Conservation (phyloP, 2,329 filamentous ascomycete species). For the Plectosphaerella plurivora region DNA sequence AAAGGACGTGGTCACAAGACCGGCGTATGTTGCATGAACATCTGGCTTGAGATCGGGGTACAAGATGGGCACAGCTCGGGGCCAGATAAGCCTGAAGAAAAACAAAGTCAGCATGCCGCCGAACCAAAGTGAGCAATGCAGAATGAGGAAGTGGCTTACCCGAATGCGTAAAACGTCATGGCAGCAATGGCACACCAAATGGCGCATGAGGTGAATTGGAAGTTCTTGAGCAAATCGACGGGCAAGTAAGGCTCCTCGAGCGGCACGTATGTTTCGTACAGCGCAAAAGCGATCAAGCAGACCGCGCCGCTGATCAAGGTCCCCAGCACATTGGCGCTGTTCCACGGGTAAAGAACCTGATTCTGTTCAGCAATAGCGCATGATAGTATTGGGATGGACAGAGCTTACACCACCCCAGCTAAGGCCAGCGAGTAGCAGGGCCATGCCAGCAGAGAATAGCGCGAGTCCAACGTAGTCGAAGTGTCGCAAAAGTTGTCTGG, state of each 20-base stretch:
- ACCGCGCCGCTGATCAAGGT: conserved; percentile 21
- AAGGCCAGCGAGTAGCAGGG: conserved; percentile 24
- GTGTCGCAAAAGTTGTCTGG: conserved; percentile 17
- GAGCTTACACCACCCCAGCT: conserved; percentile 20
- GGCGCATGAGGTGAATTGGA: conserved; percentile 8
- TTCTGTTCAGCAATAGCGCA: neutral
- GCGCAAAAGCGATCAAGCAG: conserved; percentile 16
- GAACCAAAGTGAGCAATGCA: neutral
- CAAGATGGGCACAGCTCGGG: conserved; percentile 24
- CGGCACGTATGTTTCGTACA: conserved; percentile 19
- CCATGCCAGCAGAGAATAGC: conserved; percentile 22
- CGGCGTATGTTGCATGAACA: neutral
- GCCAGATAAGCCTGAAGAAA: conserved; percentile 25
- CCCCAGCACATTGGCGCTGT: conserved; percentile 21
- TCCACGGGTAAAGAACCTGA: conserved; percentile 22
- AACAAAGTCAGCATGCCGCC: neutral
- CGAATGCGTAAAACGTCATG: conserved; percentile 31
- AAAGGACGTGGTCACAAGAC: neutral
- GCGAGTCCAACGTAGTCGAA: conserved; percentile 26
- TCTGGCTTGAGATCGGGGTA: conserved; percentile 16
- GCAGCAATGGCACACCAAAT: conserved; percentile 27
- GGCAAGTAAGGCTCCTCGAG: conserved; percentile 29
- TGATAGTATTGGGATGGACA: neutral
- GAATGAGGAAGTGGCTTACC: neutral
- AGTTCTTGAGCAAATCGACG: conserved; percentile 12